A percentile compares a stretch with the other conserved stretches of the same genome.
These are phyloP conservation scores for Mycosarcoma mackinlayi DNA, from an alignment of 1,284 basidiomycete species.

Conservation along the genomic window DNA sequence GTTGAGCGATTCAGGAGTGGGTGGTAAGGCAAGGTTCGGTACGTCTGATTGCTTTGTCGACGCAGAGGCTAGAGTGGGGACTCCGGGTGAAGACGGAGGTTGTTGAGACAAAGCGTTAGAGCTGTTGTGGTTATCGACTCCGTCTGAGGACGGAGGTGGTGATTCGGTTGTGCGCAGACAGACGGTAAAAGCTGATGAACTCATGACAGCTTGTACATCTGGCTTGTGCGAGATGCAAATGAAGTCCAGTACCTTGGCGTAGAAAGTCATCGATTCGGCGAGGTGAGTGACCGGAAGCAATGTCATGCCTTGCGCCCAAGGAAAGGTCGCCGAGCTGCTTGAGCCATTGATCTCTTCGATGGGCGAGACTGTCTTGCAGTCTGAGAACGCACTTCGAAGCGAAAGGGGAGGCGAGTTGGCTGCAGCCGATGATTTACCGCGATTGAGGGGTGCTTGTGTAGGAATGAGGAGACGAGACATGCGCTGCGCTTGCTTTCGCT, in stretches of 20 bases:
- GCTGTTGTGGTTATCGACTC: neutral
- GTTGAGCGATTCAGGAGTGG: slow-evolving; percentile 22
- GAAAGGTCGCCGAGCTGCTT: slow-evolving; percentile 5
- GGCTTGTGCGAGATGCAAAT: slow-evolving; percentile 23
- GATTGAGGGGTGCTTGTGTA: slow-evolving; percentile 11
- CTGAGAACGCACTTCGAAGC: slow-evolving; percentile 6
- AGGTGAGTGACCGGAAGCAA: slow-evolving; percentile 39
- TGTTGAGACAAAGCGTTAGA: neutral
- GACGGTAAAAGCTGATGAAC: slow-evolving; percentile 18
- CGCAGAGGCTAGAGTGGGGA: slow-evolving; percentile 16
- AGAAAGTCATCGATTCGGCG: slow-evolving; percentile 30
- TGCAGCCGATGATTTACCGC: slow-evolving; percentile 1
- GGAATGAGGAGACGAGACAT: slow-evolving; percentile 24
- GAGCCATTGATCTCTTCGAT: slow-evolving; percentile 26
- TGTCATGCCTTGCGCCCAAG: slow-evolving; percentile 18
- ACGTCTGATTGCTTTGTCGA: slow-evolving; percentile 6
- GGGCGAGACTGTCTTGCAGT: slow-evolving; percentile 9
- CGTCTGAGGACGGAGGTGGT: slow-evolving; percentile 19
- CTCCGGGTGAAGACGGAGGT: slow-evolving; percentile 6
- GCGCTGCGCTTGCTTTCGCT: slow-evolving; percentile 37
- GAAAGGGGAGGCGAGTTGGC: slow-evolving; percentile 21
- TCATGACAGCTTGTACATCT: slow-evolving; percentile 36
- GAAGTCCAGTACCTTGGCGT: slow-evolving; percentile 35
- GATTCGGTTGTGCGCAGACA: slow-evolving; percentile 32
- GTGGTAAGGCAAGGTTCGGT: slow-evolving; percentile 8